Evolutionary conservation across 257 asterid genomes (phyloP).

Genomic region (Vinca minor): DNA sequence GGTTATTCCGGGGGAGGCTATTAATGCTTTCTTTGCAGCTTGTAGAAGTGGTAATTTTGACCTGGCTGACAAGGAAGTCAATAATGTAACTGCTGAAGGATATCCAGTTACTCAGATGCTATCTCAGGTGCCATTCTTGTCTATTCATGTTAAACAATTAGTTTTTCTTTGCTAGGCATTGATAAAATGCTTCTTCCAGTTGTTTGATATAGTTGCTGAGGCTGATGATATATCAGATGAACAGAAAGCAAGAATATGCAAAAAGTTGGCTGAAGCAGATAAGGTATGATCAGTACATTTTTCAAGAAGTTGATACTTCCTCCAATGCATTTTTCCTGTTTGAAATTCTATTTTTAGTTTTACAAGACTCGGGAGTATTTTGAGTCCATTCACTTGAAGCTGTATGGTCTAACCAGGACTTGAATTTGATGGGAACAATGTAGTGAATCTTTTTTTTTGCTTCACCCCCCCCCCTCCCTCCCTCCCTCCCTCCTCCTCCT

Average conservation of each 20-base stretch:
- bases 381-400: not conserved
- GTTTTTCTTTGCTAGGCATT: slow-evolving; percentile 19
- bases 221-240: slow-evolving; percentile 65
- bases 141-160: not conserved
- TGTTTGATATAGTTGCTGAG: slow-evolving; percentile 60
- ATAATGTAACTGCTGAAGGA: slow-evolving; percentile 81
- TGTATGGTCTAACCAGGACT: not conserved
- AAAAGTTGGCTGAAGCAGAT: slow-evolving; percentile 86
- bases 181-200: slow-evolving; percentile 40
- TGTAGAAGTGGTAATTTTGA: slow-evolving; percentile 81
- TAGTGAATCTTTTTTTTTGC: not conserved
- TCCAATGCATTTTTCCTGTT: not conserved
- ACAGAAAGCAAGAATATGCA: slow-evolving; percentile 84
- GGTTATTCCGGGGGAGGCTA: slow-evolving; percentile 72
- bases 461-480: too few relatives aligned
- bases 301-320: not conserved
- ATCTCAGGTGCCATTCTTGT: slow-evolving; percentile 52
- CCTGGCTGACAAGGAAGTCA: slow-evolving; percentile 74
- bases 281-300: slow-evolving; percentile 40
- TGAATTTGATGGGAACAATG: not conserved
- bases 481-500: too few relatives aligned
- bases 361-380: not conserved
- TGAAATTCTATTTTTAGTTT: not conserved
- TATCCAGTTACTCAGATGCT: slow-evolving; percentile 90
- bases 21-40: slow-evolving; percentile 54